Conservation (phyloP, 768 basidiomycete genomes). For the Leccinum incarnatum region DNA sequence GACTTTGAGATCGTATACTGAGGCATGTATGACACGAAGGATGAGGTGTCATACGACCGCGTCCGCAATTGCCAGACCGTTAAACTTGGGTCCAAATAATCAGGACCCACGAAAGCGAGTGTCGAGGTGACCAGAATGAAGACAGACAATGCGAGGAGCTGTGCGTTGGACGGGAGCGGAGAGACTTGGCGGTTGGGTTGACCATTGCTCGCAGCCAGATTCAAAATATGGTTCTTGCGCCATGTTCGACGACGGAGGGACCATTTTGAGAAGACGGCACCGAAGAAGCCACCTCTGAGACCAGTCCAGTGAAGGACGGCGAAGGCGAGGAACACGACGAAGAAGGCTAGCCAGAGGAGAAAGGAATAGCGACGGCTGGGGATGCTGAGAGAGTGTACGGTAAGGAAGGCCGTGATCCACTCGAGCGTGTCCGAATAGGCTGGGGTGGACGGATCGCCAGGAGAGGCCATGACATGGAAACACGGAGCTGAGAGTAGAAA, state of each 20-base stretch:
- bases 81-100: constrained; percentile 57
- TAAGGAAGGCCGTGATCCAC: constrained; percentile 58
- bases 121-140: constrained; percentile 44
- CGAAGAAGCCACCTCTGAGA: constrained; percentile 39
- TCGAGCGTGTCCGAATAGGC: constrained; percentile 41
- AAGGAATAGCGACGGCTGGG: constrained; percentile 56
- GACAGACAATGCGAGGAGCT: constrained; percentile 49
- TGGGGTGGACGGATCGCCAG: constrained; percentile 33
- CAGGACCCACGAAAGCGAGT: constrained; percentile 58
- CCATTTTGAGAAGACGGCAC: constrained; percentile 60
- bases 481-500: not conserved
- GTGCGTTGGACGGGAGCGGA: constrained; percentile 61
- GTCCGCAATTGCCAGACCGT: constrained; percentile 43
- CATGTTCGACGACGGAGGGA: constrained; percentile 55
- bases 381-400: constrained; percentile 51
- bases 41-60: constrained; percentile 28
- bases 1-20: constrained; percentile 63
- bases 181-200: constrained; percentile 39
- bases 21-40: constrained; percentile 41
- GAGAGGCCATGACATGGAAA: constrained; percentile 35
- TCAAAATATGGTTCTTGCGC: constrained; percentile 45
- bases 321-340: constrained; percentile 38
- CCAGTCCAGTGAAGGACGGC: constrained; percentile 44
- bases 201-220: constrained; percentile 28
- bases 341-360: constrained; percentile 56